Conservation (phyloP, 352 stramenopile genomes). For the Globisporangium iwayamae region DNA sequence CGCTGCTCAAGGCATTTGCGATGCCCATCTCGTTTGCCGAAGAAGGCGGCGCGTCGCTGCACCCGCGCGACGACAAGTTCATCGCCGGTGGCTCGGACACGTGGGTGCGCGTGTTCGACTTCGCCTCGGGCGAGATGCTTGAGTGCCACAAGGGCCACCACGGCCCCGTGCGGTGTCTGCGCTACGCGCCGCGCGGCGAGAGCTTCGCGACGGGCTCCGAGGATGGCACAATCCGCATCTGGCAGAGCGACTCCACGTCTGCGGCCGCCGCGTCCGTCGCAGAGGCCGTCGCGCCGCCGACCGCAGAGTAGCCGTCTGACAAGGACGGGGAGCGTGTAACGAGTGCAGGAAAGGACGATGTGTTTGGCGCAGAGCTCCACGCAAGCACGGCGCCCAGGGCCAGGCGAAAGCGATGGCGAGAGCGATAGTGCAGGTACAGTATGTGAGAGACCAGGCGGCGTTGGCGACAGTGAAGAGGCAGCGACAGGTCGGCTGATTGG, state of each 20-base stretch:
- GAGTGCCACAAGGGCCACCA: conserved; percentile 98
- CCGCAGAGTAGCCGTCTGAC: conserved; percentile 8
- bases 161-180: conserved; percentile 95
- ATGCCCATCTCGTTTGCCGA: conserved; percentile 91
- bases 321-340: conserved; percentile 2
- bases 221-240: conserved; percentile 98
- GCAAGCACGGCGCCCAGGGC: background rate
- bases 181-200: conserved; percentile 91
- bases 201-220: conserved; percentile 96
- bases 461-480: background rate
- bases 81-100: conserved; percentile 93
- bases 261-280: conserved; percentile 58
- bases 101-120: conserved; percentile 97
- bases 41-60: conserved; percentile 88
- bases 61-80: conserved; percentile 81
- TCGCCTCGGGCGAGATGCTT: conserved; percentile 86
- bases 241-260: conserved; percentile 80
- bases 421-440: background rate
- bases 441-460: background rate
- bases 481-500: background rate
- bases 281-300: conserved; percentile 29
- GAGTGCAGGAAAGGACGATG: conserved; percentile 6
- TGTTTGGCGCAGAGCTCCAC: background rate
- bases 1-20: conserved; percentile 62
- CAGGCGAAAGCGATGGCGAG: background rate